phyloP scores from a whole-genome alignment of 2,329 filamentous ascomycete genomes.

The Alternaria arbusti region DNA sequence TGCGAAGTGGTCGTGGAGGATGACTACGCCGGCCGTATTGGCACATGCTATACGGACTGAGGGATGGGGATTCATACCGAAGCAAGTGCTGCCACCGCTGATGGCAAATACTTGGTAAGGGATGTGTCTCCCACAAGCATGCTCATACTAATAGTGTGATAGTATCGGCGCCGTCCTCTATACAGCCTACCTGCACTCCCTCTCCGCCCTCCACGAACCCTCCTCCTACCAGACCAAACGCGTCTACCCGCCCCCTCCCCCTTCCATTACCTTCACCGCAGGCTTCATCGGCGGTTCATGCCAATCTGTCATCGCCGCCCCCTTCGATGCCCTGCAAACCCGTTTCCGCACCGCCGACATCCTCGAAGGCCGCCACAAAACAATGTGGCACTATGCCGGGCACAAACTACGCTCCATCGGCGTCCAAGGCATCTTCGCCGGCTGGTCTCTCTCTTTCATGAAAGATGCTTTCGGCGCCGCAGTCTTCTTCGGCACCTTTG shows the following conservation, averaged over 20 bases:
- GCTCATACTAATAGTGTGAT: constrained; percentile 11
- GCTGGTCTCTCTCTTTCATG: constrained; percentile 71
- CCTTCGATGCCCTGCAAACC: constrained; percentile 76
- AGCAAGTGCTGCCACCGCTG: constrained; percentile 77
- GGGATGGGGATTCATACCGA: constrained; percentile 76
- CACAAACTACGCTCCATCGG: constrained; percentile 75
- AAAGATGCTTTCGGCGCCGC: constrained; percentile 75
- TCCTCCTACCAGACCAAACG: constrained; percentile 66
- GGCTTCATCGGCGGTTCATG: constrained; percentile 72
- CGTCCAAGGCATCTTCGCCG: constrained; percentile 73
- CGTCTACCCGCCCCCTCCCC: constrained; percentile 72
- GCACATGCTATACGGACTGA: constrained; percentile 71
- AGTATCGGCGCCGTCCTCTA: constrained; percentile 76
- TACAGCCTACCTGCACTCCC: constrained; percentile 74
- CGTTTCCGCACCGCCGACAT: constrained; percentile 71
- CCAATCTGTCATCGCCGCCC: constrained; percentile 75
- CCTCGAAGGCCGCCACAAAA: constrained; percentile 65
- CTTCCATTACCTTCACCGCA: constrained; percentile 69
- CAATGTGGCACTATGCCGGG: constrained; percentile 74
- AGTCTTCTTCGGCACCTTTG: constrained; percentile 77
- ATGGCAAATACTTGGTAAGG: constrained; percentile 76
- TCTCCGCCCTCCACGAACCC: constrained; percentile 70
- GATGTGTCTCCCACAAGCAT: fast-evolving
- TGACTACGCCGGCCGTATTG: constrained; percentile 73
- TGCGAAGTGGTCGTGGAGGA: constrained; percentile 64